These are phyloP conservation scores for Anisodus tanguticus DNA, from an alignment of 257 asterid genomes.

Conservation along the genomic window DNA sequence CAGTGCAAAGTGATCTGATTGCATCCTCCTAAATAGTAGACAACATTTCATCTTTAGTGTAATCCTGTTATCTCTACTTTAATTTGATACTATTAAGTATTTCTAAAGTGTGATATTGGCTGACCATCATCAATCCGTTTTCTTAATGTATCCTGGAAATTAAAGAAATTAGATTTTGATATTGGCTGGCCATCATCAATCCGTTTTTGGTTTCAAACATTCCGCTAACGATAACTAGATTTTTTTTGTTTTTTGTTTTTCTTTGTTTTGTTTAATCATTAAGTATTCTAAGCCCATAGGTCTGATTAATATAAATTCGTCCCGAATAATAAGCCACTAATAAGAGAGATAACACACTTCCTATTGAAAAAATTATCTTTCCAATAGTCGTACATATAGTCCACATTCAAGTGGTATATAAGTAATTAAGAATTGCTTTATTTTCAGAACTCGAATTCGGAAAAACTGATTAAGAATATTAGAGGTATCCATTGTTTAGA, in stretches of 20 bases:
- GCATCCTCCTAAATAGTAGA: conserved; percentile 5
- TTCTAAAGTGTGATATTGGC: background rate
- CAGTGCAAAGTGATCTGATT: background rate
- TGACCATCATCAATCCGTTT: too few species aligned
- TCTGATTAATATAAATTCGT: background rate
- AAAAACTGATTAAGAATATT: background rate
- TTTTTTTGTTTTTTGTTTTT: too few species aligned
- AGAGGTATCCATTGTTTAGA: too few species aligned
- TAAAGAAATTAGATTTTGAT: background rate
- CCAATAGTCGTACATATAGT: too few species aligned
- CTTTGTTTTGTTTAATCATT: background rate
- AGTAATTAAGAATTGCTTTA: background rate
- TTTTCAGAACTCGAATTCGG: background rate
- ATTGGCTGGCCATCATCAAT: background rate
- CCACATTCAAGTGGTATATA: background rate
- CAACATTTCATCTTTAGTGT: background rate
- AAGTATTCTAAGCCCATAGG: background rate
- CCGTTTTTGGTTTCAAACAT: background rate
- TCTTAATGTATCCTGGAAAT: background rate
- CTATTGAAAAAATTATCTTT: too few species aligned
- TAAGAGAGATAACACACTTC: background rate
- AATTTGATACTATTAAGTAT: background rate
- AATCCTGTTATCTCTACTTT: background rate
- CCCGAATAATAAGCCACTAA: background rate
- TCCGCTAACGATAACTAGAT: background rate